A percentile compares a stretch with the other conserved stretches of the same genome.
phyloP scores from a whole-genome alignment of 1,284 basidiomycete species.

The Heterobasidion parviporum region DNA sequence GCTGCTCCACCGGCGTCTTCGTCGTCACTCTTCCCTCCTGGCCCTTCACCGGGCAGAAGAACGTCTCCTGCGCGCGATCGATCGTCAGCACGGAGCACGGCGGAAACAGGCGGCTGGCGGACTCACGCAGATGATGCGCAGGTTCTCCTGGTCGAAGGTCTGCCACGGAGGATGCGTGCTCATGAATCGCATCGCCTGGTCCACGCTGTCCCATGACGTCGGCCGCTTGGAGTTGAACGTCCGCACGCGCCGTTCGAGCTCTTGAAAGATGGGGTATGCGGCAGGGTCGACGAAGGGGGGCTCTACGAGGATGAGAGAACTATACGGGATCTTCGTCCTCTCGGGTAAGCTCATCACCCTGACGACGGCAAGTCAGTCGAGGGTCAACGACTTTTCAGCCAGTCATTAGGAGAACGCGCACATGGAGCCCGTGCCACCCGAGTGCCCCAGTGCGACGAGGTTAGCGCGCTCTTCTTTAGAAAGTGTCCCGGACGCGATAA shows the following conservation, averaged over 20 bases:
- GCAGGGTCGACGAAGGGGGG: not conserved
- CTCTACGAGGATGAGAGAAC: not conserved
- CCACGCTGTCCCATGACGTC: not conserved
- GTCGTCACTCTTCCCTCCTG: not conserved
- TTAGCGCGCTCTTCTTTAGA: not conserved
- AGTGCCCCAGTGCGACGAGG: not conserved
- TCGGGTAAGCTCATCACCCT: not conserved
- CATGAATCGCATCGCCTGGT: not conserved
- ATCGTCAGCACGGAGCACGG: not conserved
- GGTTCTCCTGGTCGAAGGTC: not conserved
- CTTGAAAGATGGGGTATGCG: not conserved
- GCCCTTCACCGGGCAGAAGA: not conserved
- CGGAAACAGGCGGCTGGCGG: not conserved
- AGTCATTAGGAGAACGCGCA: not conserved
- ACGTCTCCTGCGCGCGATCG: not conserved
- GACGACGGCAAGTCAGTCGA: not conserved
- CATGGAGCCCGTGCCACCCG: not conserved
- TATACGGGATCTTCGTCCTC: not conserved
- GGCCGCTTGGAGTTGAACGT: not conserved
- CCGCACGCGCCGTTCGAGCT: not conserved
- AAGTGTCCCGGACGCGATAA: not conserved
- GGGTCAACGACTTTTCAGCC: not conserved
- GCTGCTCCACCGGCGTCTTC: not conserved
- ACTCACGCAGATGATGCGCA: not conserved
- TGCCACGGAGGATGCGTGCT: not conserved